These are phyloP conservation scores for Fragaria iinumae DNA, from an alignment of 306 rosid genomes.

Conservation along the genomic window DNA sequence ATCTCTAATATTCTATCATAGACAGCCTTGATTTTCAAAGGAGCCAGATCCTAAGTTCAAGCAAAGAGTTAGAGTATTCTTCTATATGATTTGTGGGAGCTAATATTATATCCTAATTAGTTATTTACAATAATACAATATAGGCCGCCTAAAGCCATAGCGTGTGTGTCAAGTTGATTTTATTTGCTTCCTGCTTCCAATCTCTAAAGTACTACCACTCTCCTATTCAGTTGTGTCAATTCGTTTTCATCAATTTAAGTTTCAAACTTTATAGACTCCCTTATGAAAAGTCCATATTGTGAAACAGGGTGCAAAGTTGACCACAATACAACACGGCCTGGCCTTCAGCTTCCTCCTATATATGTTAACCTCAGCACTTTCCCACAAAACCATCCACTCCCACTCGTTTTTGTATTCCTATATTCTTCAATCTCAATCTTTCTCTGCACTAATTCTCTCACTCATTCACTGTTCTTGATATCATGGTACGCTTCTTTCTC, in stretches of 20 bases:
- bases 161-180: neutral
- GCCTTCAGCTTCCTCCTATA: neutral
- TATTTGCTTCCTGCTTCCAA: neutral
- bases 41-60: neutral
- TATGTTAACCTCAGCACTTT: neutral
- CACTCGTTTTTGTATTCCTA: neutral
- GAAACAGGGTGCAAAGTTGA: neutral
- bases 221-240: neutral
- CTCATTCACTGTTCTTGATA: neutral
- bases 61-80: conserved; percentile 1
- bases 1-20: neutral
- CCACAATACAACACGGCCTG: neutral
- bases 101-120: neutral
- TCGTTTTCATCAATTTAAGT: conserved; percentile 7
- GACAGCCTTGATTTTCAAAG: neutral
- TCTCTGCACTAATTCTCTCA: neutral
- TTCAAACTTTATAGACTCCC: neutral
- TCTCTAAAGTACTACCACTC: neutral
- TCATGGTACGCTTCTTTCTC: conserved; percentile 1
- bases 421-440: neutral
- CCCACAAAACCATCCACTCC: conserved; percentile 2
- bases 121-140: neutral
- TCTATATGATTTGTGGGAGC: neutral
- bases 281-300: neutral
- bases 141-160: neutral